Evolutionary conservation across 164 flowering plant species (phyloP).

Genomic region (Annona squamosa): DNA sequence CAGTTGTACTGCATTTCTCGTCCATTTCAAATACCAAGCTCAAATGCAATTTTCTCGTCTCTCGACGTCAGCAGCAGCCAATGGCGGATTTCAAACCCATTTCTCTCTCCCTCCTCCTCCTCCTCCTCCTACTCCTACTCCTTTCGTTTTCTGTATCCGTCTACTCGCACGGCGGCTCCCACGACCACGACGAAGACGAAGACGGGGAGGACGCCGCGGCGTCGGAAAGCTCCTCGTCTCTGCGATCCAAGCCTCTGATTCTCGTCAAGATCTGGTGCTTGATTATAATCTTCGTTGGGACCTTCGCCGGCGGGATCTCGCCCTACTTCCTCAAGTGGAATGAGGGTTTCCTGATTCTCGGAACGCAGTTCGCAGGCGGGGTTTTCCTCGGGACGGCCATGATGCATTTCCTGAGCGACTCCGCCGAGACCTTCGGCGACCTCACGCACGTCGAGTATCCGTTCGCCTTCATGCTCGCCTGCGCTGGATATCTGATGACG

Average conservation of each 20-base stretch:
- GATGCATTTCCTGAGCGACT: slow-evolving; percentile 69
- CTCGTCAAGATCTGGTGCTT: slow-evolving; percentile 52
- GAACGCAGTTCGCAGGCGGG: slow-evolving; percentile 80
- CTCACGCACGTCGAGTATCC: slow-evolving; percentile 48
- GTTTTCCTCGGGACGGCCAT: slow-evolving; percentile 67
- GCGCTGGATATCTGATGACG: slow-evolving; percentile 59
- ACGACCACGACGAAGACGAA: slow-evolving; percentile 8
- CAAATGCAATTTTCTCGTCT: not conserved
- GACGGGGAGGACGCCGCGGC: not conserved
- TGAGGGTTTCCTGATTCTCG: slow-evolving; percentile 48
- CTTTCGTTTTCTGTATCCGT: slow-evolving; percentile 19
- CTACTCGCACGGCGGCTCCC: slow-evolving; percentile 20
- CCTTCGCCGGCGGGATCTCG: slow-evolving; percentile 55
- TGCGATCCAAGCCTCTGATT: slow-evolving; percentile 43
- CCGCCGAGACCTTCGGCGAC: slow-evolving; percentile 51
- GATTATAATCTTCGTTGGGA: slow-evolving; percentile 44
- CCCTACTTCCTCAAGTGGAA: slow-evolving; percentile 69
- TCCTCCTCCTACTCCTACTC: slow-evolving; percentile 18
- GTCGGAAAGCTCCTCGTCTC: slow-evolving; percentile 12
- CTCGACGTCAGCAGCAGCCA: too few relatives aligned
- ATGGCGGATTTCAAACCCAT: not conserved
- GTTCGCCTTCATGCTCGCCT: slow-evolving; percentile 67
- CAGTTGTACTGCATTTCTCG: not conserved
- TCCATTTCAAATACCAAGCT: not conserved
- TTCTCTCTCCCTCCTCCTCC: not conserved